Conservation (phyloP, 1,284 basidiomycete genomes). For the Ceratobasidium sp. region DNA sequence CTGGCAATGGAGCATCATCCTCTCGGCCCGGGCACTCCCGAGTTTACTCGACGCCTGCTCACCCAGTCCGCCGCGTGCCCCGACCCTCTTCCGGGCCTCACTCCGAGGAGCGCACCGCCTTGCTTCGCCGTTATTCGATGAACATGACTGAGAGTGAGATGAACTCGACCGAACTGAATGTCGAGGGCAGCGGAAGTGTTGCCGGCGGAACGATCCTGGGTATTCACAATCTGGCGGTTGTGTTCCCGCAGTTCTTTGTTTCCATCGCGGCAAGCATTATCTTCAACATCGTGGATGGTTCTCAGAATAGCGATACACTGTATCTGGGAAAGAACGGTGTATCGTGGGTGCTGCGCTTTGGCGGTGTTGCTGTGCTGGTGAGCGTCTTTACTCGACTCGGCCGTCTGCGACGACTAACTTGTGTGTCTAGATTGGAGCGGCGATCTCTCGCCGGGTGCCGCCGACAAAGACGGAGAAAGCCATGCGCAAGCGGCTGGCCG, state of each 20-base stretch:
- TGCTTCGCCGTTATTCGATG: constrained; percentile 75
- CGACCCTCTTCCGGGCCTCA: constrained; percentile 48
- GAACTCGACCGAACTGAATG: constrained; percentile 47
- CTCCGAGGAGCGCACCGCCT: constrained; percentile 67
- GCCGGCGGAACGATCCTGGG: constrained; percentile 95
- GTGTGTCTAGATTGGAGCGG: constrained; percentile 65
- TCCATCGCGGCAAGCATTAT: constrained; percentile 90
- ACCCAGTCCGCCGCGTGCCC: constrained; percentile 55
- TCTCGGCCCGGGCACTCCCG: constrained; percentile 59
- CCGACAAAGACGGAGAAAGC: constrained; percentile 89
- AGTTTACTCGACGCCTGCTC: constrained; percentile 60
- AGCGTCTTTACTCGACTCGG: constrained; percentile 51
- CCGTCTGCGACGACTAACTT: constrained; percentile 11
- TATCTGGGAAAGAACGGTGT: constrained; percentile 87
- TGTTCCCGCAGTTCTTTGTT: constrained; percentile 91
- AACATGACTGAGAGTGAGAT: constrained; percentile 54
- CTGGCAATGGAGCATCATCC: constrained; percentile 46
- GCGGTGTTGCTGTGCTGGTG: constrained; percentile 82
- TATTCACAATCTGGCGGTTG: constrained; percentile 94
- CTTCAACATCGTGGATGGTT: constrained; percentile 77
- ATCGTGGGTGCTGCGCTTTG: constrained; percentile 93
- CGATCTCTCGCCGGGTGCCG: constrained; percentile 80
- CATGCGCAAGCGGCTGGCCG: constrained; percentile 81
- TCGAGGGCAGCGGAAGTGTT: constrained; percentile 64
- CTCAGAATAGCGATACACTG: constrained; percentile 56